Evolutionary conservation across 768 basidiomycete genomes (phyloP).

Genomic region (Psilocybe sp.): DNA sequence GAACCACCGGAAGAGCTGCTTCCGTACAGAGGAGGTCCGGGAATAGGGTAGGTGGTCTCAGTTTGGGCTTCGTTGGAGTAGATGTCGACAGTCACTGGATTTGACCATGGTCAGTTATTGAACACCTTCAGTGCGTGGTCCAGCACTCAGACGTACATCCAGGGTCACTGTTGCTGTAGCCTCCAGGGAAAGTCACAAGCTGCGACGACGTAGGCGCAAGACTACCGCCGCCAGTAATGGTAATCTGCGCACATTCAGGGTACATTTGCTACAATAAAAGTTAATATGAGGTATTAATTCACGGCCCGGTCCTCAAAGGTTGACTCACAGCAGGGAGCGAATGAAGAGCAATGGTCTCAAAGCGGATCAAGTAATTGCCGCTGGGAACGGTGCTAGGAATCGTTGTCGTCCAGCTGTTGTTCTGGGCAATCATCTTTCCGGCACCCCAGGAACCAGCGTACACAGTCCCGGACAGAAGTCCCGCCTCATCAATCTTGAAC

Average conservation of each 20-base stretch:
- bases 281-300: background rate
- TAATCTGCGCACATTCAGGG: constrained; percentile 52
- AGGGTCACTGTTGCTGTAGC: constrained; percentile 39
- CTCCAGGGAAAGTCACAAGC: constrained; percentile 49
- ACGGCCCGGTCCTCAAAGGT: background rate
- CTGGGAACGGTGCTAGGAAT: constrained; percentile 42
- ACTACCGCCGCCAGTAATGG: constrained; percentile 39
- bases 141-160: constrained; percentile 36
- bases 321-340: constrained; percentile 47
- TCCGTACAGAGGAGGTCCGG: constrained; percentile 45
- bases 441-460: constrained; percentile 37
- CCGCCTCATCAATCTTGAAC: constrained; percentile 49
- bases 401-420: constrained; percentile 43
- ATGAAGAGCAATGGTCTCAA: constrained; percentile 47
- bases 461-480: constrained; percentile 42
- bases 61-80: constrained; percentile 37
- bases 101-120: constrained; percentile 19
- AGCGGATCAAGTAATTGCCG: constrained; percentile 46
- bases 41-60: constrained; percentile 39
- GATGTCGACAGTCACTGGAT: constrained; percentile 35
- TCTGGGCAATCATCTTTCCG: constrained; percentile 42
- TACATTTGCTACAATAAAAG: constrained; percentile 56
- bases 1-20: constrained; percentile 1
- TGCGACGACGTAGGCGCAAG: constrained; percentile 37
- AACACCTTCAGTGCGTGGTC: too few species aligned